A percentile compares a stretch with the other conserved stretches of the same genome.
phyloP scores from a whole-genome alignment of 306 rosid species.

The Spatholobus suberectus region DNA sequence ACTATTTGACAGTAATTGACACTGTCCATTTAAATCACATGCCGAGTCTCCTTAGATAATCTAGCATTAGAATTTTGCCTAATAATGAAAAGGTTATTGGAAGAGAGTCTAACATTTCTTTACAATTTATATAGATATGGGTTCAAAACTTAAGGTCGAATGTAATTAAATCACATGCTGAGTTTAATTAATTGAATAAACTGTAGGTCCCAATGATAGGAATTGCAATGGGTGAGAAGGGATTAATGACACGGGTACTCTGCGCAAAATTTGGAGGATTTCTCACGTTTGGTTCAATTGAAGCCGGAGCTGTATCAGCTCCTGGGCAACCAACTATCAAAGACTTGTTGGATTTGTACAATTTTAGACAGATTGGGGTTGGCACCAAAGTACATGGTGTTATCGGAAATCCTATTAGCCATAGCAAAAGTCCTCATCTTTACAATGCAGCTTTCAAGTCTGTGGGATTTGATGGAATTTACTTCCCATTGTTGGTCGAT shows the following conservation, averaged over 20 bases:
- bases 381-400: slow-evolving; percentile 74
- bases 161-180: too few species aligned
- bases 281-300: slow-evolving; percentile 67
- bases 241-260: slow-evolving; percentile 65
- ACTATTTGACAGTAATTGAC: too few species aligned
- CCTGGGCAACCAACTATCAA: slow-evolving; percentile 67
- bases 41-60: too few species aligned
- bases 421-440: slow-evolving; percentile 70
- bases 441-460: slow-evolving; percentile 69
- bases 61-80: too few species aligned
- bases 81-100: too few species aligned
- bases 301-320: slow-evolving; percentile 58
- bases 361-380: slow-evolving; percentile 63
- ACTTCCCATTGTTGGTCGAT: slow-evolving; percentile 73
- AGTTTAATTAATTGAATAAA: background rate
- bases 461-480: slow-evolving; percentile 66
- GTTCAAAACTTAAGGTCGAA: background rate
- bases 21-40: too few species aligned
- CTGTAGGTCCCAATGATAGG: slow-evolving; percentile 71
- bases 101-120: too few species aligned
- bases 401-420: slow-evolving; percentile 74
- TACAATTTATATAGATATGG: too few species aligned
- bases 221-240: slow-evolving; percentile 75
- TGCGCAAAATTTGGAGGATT: slow-evolving; percentile 72
- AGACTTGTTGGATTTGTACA: slow-evolving; percentile 70